Percentiles rank a stretch among this genome's conserved stretches.
Evolutionary conservation across 2,329 filamentous ascomycete genomes (phyloP).

Genomic region (Phialophora chinensis): DNA sequence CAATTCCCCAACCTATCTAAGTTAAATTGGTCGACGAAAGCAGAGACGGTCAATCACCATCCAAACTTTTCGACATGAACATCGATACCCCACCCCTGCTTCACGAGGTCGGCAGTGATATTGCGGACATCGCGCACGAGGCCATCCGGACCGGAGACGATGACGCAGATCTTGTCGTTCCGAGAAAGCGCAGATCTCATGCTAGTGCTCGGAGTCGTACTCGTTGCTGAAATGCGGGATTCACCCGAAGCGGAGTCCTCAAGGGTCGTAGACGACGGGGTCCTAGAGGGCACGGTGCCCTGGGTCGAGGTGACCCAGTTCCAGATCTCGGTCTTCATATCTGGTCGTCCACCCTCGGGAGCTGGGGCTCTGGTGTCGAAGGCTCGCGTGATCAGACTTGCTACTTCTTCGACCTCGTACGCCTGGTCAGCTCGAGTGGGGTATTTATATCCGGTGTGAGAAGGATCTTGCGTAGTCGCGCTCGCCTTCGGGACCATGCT

Average conservation of each 20-base stretch:
- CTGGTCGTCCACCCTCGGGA: conserved; percentile 32
- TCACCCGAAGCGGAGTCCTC: background rate
- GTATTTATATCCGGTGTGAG: background rate
- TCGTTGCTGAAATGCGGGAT: background rate
- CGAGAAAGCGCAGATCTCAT: background rate
- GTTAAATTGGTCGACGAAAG: background rate
- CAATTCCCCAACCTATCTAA: background rate
- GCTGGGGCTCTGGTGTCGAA: conserved; percentile 35
- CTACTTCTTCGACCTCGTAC: conserved; percentile 19
- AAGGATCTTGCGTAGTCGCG: conserved; percentile 5
- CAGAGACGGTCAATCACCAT: conserved; percentile 54
- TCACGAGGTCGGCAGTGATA: conserved; percentile 57
- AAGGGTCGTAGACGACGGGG: conserved; percentile 12
- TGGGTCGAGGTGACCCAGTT: conserved; percentile 49
- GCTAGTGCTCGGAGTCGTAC: background rate
- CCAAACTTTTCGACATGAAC: conserved; percentile 71
- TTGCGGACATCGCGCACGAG: conserved; percentile 68
- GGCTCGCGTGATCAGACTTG: conserved; percentile 32
- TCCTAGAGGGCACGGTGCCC: conserved; percentile 47
- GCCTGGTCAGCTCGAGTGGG: background rate
- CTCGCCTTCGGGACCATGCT: conserved; percentile 30
- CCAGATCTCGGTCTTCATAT: conserved; percentile 37
- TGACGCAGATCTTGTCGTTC: conserved; percentile 53
- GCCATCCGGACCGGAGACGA: conserved; percentile 68
- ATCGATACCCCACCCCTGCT: conserved; percentile 51